These are phyloP conservation scores for Tricholoma bakamatsutake DNA, from an alignment of 768 basidiomycete species.

Conservation along the genomic window DNA sequence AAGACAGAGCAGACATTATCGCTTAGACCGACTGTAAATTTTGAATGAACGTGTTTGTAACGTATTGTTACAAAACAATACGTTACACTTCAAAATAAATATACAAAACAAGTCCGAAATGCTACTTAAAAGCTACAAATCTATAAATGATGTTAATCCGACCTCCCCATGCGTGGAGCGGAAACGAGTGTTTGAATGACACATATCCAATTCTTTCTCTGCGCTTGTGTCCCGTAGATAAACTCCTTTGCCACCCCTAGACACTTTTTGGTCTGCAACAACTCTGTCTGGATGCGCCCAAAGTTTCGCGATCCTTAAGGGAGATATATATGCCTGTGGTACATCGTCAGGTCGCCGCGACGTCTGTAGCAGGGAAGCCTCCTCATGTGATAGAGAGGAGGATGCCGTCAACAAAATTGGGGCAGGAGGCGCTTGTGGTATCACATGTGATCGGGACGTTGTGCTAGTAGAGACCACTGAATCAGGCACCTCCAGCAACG, in stretches of 20 bases:
- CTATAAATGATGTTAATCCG: neutral
- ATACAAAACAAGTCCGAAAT: neutral
- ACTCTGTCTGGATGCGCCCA: neutral
- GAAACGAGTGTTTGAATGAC: neutral
- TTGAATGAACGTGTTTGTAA: neutral
- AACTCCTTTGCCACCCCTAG: neutral
- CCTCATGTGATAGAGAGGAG: neutral
- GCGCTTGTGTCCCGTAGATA: neutral
- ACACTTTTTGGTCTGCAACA: neutral
- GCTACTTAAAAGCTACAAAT: too few relatives aligned
- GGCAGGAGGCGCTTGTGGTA: neutral
- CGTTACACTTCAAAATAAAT: neutral
- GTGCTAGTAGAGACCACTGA: neutral
- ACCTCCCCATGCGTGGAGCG: neutral
- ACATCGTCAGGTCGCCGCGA: neutral
- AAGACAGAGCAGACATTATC: neutral
- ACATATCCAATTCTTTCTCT: neutral
- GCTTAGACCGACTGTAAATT: neutral
- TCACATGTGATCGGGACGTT: neutral
- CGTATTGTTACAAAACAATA: too few relatives aligned
- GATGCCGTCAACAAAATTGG: neutral
- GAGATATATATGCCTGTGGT: neutral
- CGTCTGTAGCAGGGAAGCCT: neutral
- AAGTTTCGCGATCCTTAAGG: neutral
- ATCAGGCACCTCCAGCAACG: neutral